Conservation (phyloP, 2,329 filamentous ascomycete species). For the Ilyonectria destructans region DNA sequence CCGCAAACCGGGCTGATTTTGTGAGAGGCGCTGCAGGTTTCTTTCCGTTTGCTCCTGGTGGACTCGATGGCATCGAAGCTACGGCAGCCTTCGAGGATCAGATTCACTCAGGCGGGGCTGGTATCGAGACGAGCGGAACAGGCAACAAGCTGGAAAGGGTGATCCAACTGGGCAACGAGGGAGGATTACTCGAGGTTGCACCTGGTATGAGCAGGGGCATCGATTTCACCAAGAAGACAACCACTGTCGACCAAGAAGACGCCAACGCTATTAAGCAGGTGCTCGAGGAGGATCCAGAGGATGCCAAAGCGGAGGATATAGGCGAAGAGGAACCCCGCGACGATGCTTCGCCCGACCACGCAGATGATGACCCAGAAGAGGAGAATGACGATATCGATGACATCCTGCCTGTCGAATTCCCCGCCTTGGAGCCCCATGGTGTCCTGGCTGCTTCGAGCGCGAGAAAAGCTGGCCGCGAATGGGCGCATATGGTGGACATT, state of each 20-base stretch:
- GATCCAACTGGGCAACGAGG: conserved; percentile 85
- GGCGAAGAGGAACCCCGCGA: conserved; percentile 50
- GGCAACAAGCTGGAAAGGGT: conserved; percentile 82
- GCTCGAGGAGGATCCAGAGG: conserved; percentile 68
- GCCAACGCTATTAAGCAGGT: conserved; percentile 80
- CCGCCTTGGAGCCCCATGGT: conserved; percentile 89
- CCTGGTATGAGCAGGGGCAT: conserved; percentile 88
- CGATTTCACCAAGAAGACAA: conserved; percentile 75
- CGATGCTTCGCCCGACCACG: conserved; percentile 44
- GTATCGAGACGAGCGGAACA: conserved; percentile 60
- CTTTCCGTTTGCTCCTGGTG: conserved; percentile 94
- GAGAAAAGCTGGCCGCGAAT: conserved; percentile 86
- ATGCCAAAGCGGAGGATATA: conserved; percentile 47
- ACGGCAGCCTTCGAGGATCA: conserved; percentile 89
- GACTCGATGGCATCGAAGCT: conserved; percentile 88
- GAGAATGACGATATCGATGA: conserved; percentile 84
- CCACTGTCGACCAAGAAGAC: conserved; percentile 71
- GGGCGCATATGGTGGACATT: conserved; percentile 99
- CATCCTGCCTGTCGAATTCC: conserved; percentile 92
- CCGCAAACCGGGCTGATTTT: conserved; percentile 89
- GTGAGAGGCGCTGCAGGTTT: conserved; percentile 94
- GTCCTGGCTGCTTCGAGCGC: conserved; percentile 80
- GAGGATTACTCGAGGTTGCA: conserved; percentile 84
- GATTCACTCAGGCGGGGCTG: conserved; percentile 69
- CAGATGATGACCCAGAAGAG: conserved; percentile 58